A percentile compares a stretch with the other conserved stretches of the same genome.
Evolutionary conservation across 352 stramenopile genomes (phyloP).

Genomic region (Phytopythium ostracodes): DNA sequence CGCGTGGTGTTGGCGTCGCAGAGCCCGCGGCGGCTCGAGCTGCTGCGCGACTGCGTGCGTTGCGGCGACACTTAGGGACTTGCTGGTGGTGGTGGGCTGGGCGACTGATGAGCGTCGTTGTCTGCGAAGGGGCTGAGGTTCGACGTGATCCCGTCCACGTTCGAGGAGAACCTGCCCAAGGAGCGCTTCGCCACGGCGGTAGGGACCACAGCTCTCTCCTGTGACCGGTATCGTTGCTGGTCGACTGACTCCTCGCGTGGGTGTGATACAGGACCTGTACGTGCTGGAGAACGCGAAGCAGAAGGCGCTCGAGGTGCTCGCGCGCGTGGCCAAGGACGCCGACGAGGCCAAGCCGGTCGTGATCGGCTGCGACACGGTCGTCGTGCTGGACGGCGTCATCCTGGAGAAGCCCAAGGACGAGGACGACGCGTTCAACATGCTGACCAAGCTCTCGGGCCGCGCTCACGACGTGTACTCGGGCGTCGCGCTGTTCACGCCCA

Average conservation of each 20-base stretch:
- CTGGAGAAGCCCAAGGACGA: constrained; percentile 88
- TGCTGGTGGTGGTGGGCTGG: neutral
- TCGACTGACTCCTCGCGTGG: neutral
- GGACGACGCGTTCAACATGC: constrained; percentile 76
- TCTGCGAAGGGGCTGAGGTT: constrained; percentile 54
- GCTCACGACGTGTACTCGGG: constrained; percentile 87
- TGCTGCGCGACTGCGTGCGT: constrained; percentile 70
- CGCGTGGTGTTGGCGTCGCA: constrained; percentile 78
- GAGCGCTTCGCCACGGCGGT: constrained; percentile 56
- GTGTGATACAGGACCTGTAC: constrained; percentile 41
- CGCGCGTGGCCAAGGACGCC: constrained; percentile 23
- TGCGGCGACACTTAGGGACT: neutral
- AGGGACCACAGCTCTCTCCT: neutral
- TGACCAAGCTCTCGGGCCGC: constrained; percentile 60
- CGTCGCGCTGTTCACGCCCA: constrained; percentile 66
- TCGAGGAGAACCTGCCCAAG: constrained; percentile 82
- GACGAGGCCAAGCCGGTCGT: constrained; percentile 31
- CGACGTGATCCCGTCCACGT: constrained; percentile 76
- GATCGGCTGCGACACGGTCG: constrained; percentile 88
- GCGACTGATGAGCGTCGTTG: neutral
- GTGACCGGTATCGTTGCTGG: neutral
- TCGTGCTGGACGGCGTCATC: constrained; percentile 81
- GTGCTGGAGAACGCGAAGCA: constrained; percentile 76
- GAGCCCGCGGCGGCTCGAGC: constrained; percentile 70
- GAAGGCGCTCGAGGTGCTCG: constrained; percentile 73